A percentile compares a stretch with the other conserved stretches of the same genome.
These are phyloP conservation scores for Cladophialophora carrionii DNA, from an alignment of 2,329 filamentous ascomycete species.

Conservation along the genomic window DNA sequence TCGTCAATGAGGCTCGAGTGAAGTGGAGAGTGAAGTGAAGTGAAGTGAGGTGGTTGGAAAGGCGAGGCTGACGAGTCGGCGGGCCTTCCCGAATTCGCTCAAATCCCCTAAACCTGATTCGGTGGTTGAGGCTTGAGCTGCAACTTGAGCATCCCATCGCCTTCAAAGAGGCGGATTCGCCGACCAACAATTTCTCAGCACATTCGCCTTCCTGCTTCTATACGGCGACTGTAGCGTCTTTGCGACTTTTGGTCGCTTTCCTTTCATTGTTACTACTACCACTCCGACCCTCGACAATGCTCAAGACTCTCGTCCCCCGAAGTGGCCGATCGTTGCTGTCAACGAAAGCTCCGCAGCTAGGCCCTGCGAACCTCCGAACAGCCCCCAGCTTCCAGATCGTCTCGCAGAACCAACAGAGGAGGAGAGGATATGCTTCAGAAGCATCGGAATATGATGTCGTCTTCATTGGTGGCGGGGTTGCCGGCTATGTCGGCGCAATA, in stretches of 20 bases:
- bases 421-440: constrained; percentile 37
- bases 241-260: constrained; percentile 32
- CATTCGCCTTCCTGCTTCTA: constrained; percentile 16
- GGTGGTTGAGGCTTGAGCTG: constrained; percentile 8
- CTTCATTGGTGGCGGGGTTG: constrained; percentile 96
- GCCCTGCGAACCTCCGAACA: constrained; percentile 38
- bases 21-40: neutral
- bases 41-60: too few relatives aligned
- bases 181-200: constrained; percentile 27
- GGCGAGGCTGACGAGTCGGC: constrained; percentile 7
- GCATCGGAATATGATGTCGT: constrained; percentile 93
- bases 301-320: constrained; percentile 35
- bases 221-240: constrained; percentile 20
- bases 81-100: constrained; percentile 12
- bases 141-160: constrained; percentile 9
- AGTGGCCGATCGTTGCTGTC: constrained; percentile 35
- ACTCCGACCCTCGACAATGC: constrained; percentile 28
- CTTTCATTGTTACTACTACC: constrained; percentile 13
- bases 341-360: constrained; percentile 34
- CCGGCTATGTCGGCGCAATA: constrained; percentile 97
- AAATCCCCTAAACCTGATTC: constrained; percentile 17
- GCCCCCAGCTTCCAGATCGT: constrained; percentile 38
- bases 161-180: constrained; percentile 11
- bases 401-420: constrained; percentile 31
- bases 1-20: neutral